Evolutionary conservation across 768 basidiomycete species (phyloP), one percentile per base, ranked within the genome.

Genomic region (Kwoniella heveanensis): DNA sequence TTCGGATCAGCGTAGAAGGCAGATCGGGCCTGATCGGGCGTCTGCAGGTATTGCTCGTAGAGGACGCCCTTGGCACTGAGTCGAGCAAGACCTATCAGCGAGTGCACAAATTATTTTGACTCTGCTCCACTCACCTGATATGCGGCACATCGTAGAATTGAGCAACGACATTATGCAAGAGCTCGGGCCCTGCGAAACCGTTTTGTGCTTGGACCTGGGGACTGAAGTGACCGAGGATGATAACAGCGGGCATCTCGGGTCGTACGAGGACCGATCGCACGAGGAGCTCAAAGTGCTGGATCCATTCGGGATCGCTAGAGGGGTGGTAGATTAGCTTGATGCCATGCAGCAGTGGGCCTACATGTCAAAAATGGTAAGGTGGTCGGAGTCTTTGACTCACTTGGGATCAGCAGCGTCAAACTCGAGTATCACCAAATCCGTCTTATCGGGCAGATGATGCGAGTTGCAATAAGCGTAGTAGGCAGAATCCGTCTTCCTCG

Each of bases 111-210:
- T 6, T 9, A 37, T 6, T 36, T 13, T 36, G 39, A n/a, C 26
- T 39, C 19, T 8, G 4, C 21, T 6, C 30, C 4, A 39, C 82
- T 46, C 50, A 86, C 87, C 85, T 87, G 72, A 99, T 83, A 77
- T 98, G 91, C 0, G 95, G 94, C 26, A 97, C 86, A 77, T 99
- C 96, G 82, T 99, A 99, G 82, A 92, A 98, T 76, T 94, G 92
- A 1, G 96, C 91, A 0, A 97, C 93, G 60, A 89, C 81, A 67
- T 85, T 88, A 79, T 99, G 95, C 84, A 87, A 87, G 71, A 91
- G 86, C 75, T 96, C 94, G 1, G 94, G 90, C 1, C 95, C 94
- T 2, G 87, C 87, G 74, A 90, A 96, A 1, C 93, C 94, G 71
- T 91, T 83, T 22, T 84, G 80, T 37, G 85, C 83, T 70, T 94